A percentile compares a stretch with the other conserved stretches of the same genome.
phyloP scores from a whole-genome alignment of 2,329 filamentous ascomycete genomes.

The Fusarium humuli region DNA sequence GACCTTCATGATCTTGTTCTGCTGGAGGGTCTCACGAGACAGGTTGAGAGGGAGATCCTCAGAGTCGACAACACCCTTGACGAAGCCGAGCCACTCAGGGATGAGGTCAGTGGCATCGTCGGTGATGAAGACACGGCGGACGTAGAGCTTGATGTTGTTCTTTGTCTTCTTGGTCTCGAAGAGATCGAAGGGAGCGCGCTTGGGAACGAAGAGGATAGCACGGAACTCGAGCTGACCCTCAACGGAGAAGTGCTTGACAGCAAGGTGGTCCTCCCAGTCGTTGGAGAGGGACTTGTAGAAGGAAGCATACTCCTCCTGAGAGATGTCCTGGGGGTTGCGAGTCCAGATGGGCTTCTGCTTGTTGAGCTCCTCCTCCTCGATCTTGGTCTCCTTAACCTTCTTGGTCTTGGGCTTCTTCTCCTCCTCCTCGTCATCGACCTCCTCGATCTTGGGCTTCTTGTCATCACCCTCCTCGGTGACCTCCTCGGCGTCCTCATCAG shows the following conservation, averaged over 20 bases:
- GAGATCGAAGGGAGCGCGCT: conserved; percentile 98
- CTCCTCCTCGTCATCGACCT: conserved; percentile 88
- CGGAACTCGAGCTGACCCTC: conserved; percentile 99
- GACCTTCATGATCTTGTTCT: conserved; percentile 99
- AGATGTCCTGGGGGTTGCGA: conserved; percentile 95
- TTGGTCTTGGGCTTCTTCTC: conserved; percentile 98
- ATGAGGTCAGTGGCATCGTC: conserved; percentile 99
- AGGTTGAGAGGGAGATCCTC: conserved; percentile 99
- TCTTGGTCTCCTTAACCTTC: conserved; percentile 98
- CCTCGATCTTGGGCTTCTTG: conserved; percentile 96
- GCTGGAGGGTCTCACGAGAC: conserved; percentile 99
- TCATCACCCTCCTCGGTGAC: conserved; percentile 76
- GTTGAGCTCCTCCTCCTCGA: conserved; percentile 99
- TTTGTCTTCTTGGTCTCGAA: conserved; percentile 99
- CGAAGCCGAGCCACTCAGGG: conserved; percentile 98
- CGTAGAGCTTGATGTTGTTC: conserved; percentile 99
- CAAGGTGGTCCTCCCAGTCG: conserved; percentile 99
- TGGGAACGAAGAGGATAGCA: conserved; percentile 98
- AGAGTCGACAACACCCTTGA: conserved; percentile 99
- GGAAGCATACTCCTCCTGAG: conserved; percentile 93
- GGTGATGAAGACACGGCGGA: conserved; percentile 99
- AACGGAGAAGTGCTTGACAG: conserved; percentile 99
- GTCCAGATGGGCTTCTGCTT: conserved; percentile 99
- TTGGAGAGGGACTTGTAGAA: conserved; percentile 99
- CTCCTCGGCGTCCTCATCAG: conserved; percentile 86